phyloP scores from a whole-genome alignment of 2,329 filamentous ascomycete species.

The Aspergillus sp. region DNA sequence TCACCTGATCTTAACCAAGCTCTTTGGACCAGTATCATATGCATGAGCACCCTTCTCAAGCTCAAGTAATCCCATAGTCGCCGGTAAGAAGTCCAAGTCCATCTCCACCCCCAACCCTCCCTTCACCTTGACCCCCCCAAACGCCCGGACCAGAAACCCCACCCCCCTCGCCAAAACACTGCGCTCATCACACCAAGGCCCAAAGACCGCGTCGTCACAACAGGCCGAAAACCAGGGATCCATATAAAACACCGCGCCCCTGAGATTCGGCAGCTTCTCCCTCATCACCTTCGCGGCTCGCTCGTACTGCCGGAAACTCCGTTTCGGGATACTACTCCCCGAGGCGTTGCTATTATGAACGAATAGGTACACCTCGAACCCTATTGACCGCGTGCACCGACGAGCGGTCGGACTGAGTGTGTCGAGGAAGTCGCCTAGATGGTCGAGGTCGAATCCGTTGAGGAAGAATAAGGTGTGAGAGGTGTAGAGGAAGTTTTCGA shows the following conservation, averaged over 20 bases:
- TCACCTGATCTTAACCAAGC: conserved; percentile 5
- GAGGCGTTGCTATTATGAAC: conserved; percentile 22
- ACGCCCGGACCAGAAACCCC: conserved; percentile 29
- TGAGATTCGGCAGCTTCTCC: conserved; percentile 27
- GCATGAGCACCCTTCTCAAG: background rate
- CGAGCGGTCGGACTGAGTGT: conserved; percentile 33
- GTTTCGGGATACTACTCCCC: conserved; percentile 25
- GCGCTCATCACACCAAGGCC: conserved; percentile 17
- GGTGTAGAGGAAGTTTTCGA: conserved; percentile 36
- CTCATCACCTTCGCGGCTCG: conserved; percentile 24
- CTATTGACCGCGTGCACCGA: conserved; percentile 32
- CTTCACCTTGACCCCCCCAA: conserved; percentile 22
- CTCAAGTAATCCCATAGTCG: background rate
- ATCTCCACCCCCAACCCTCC: conserved; percentile 20
- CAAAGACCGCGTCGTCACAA: conserved; percentile 17
- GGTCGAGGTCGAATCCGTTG: conserved; percentile 34
- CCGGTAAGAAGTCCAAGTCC: conserved; percentile 34
- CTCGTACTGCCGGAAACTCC: conserved; percentile 31
- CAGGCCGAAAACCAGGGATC: conserved; percentile 37
- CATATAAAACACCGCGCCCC: conserved; percentile 31
- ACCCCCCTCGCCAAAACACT: conserved; percentile 32
- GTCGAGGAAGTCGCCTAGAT: conserved; percentile 31
- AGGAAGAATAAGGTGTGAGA: conserved; percentile 36
- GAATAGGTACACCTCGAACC: conserved; percentile 39
- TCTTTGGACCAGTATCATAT: background rate